Evolutionary conservation across 305 asterid genomes (phyloP), one percentile per base, ranked within the genome.

Genomic region (Euphrasia arctica): DNA sequence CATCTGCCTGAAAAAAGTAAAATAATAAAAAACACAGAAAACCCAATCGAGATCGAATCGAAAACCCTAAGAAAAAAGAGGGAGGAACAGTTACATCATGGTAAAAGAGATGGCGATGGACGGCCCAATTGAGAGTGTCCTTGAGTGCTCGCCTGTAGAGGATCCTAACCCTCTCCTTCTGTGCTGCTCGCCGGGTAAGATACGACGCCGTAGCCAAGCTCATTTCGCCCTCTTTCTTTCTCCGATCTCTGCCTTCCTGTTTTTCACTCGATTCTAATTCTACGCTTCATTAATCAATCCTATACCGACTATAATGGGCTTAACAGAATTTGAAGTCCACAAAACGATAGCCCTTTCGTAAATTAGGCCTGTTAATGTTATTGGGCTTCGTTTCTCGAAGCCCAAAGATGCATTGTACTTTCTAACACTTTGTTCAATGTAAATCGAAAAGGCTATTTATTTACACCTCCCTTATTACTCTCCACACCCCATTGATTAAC

Each of bases 41-140:
- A 54, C 3, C 58, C 34, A 54, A 27, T 60, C 9, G 67, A 58
- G 58, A 48, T 66, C 47, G 47, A 2, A n/a, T 1, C 39, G 36
- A 4, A 68, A 60, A 51, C 64, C 71, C 71, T 49, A 59, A 11
- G 54, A 13, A 49, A 9, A 8, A 5, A 54, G 36, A 12, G 39
- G 42, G 15, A 58, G 57, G 52, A 34, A 64, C 47, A 45, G 47
- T 74, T 83, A 91, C 98, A 77, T 91, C 95, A 42, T 79, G 58
- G 72, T 91, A 94, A 68, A 94, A 94, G 84, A 86, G 88, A 74
- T 88, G 99, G 78, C 99, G 96, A 80, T 94, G 98, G 70, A 94
- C 98, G 28, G 98, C 98, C 97, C 96, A 94, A 76, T 87, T 94
- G 72, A 91, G 97, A 65, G 98, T 86, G 69, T 89, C 98, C 81